A percentile compares a stretch with the other conserved stretches of the same genome.
phyloP scores from a whole-genome alignment of 2,329 filamentous ascomycete species.

The Cladosporium sphaerospermum region DNA sequence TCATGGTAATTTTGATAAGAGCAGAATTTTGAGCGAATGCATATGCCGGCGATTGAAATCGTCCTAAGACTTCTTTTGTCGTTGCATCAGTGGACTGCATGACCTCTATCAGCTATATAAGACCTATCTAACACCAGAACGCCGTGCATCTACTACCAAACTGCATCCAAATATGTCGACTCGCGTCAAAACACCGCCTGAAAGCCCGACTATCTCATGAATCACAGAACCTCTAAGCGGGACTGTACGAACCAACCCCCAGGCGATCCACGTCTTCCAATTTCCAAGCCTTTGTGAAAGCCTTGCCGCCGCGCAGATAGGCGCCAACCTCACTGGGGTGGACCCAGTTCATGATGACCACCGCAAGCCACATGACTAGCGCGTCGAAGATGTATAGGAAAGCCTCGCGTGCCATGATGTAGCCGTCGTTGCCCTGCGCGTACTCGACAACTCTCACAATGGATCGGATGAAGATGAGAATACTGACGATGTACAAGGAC shows the following conservation, averaged over 20 bases:
- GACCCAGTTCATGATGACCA: conserved; percentile 18
- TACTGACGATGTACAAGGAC: conserved; percentile 39
- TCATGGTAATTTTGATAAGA: no score
- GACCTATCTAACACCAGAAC: no score
- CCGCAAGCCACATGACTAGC: conserved; percentile 19
- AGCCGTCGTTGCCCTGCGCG: conserved; percentile 38
- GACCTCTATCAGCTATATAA: no score
- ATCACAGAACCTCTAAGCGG: neutral
- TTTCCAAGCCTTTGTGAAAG: conserved; percentile 10
- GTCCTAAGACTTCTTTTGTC: no score
- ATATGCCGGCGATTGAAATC: no score
- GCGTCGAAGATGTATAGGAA: conserved; percentile 27
- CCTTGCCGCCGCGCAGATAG: conserved; percentile 2
- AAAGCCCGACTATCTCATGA: no score
- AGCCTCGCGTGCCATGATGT: conserved; percentile 31
- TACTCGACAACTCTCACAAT: conserved; percentile 48
- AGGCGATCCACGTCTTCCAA: conserved; percentile 1
- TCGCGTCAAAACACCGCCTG: no score
- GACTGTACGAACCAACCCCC: neutral
- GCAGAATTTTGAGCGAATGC: no score
- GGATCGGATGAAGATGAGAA: conserved; percentile 44
- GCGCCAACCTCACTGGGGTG: conserved; percentile 20
- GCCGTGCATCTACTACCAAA: no score
- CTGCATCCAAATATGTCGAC: no score
- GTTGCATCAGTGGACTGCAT: no score